phyloP scores from a whole-genome alignment of 495 filamentous ascomycete genomes.

The Tuber microsphaerosporum region DNA sequence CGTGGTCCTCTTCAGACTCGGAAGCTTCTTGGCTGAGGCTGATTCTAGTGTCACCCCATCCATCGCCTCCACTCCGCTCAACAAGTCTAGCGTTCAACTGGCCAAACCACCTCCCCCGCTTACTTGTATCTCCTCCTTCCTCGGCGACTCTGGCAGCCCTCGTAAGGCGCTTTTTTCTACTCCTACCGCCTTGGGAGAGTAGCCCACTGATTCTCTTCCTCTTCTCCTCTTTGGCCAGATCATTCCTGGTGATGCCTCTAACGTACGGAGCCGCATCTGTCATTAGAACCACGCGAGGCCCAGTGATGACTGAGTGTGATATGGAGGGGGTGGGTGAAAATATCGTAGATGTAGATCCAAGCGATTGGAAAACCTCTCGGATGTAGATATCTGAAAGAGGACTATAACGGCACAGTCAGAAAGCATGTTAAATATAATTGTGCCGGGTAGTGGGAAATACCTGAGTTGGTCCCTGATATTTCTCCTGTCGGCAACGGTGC shows the following conservation, averaged over 20 bases:
- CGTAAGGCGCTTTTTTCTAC: conserved; percentile 64
- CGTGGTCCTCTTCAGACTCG: not conserved
- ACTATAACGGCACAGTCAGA: conserved; percentile 31
- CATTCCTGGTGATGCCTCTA: conserved; percentile 69
- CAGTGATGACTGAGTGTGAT: conserved; percentile 57
- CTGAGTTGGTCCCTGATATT: conserved; percentile 16
- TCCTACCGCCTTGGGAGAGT: conserved; percentile 49
- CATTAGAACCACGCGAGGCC: conserved; percentile 54
- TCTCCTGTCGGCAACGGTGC: conserved; percentile 23
- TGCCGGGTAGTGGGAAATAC: conserved; percentile 12
- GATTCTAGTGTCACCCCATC: conserved; percentile 16
- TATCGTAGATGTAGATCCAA: conserved; percentile 38
- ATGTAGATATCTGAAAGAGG: conserved; percentile 46
- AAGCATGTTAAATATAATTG: not conserved
- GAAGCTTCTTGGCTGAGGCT: not conserved
- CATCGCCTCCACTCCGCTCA: conserved; percentile 25
- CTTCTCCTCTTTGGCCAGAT: conserved; percentile 60
- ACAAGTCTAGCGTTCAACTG: conserved; percentile 43
- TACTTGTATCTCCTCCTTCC: conserved; percentile 69
- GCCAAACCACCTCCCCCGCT: conserved; percentile 75
- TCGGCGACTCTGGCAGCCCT: conserved; percentile 72
- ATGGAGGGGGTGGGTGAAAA: conserved; percentile 48
- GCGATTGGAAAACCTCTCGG: conserved; percentile 55
- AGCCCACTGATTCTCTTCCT: conserved; percentile 57
- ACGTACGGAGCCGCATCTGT: conserved; percentile 80